These are phyloP conservation scores for Plasmodium falciparum DNA, from an alignment of 169 alveolate species.

Conservation along the genomic window DNA sequence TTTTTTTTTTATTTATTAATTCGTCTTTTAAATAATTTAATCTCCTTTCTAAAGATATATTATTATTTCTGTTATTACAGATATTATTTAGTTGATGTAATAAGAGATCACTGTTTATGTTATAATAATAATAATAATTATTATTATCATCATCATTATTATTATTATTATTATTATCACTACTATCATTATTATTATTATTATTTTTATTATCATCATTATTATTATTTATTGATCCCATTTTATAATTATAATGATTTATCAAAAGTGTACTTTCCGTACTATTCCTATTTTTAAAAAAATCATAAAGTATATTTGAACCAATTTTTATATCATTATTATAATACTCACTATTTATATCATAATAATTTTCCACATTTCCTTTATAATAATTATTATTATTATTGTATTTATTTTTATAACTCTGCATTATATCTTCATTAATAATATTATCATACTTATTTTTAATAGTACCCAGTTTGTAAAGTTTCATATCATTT, in stretches of 20 bases:
- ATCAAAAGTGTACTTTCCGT: background rate
- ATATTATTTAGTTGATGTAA: background rate
- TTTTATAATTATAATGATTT: background rate
- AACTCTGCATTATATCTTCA: too few species aligned
- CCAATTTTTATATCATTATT: background rate
- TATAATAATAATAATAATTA: background rate
- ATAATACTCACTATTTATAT: too few species aligned
- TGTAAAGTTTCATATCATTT: too few species aligned
- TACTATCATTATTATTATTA: background rate
- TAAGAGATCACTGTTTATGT: background rate
- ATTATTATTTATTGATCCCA: background rate
- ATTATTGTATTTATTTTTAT: too few species aligned
- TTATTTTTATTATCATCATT: background rate
- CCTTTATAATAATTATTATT: too few species aligned
- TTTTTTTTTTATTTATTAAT: background rate
- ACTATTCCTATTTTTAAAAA: background rate
- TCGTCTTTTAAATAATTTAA: background rate
- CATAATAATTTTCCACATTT: too few species aligned
- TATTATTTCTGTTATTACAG: background rate
- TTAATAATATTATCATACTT: too few species aligned
- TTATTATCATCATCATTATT: background rate
- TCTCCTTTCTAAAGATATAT: background rate
- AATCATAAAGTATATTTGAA: too few species aligned
- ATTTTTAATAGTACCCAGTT: too few species aligned
- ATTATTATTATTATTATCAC: background rate